Conservation (phyloP, 2,329 filamentous ascomycete species). For the Lachnum nothofagi region DNA sequence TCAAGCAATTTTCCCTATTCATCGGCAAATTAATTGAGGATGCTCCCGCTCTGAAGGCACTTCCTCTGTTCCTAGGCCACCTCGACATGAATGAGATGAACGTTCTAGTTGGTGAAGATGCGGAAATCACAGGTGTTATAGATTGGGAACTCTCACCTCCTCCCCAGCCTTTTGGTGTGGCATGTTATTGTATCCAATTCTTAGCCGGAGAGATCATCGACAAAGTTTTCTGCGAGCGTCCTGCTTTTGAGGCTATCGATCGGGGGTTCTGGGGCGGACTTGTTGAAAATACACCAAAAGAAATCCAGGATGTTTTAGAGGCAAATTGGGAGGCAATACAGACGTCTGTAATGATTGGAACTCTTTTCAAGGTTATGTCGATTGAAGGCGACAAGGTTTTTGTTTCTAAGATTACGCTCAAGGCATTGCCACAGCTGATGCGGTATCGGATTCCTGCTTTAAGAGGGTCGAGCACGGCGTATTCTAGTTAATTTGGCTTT, state of each 20-base stretch:
- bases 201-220: conserved; percentile 4
- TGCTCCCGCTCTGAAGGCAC: conserved; percentile 1
- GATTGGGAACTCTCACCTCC: conserved; percentile 6
- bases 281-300: not conserved
- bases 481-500: not conserved
- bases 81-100: conserved; percentile 6
- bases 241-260: conserved; percentile 3
- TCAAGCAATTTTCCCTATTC: not conserved
- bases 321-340: conserved; percentile 3
- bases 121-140: conserved; percentile 3
- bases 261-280: conserved; percentile 4
- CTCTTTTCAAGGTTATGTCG: not conserved
- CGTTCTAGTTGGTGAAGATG: conserved; percentile 4
- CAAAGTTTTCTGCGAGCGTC: not conserved
- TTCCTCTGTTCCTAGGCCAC: conserved; percentile 6
- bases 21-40: conserved; percentile 1
- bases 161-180: conserved; percentile 1
- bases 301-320: conserved; percentile 1
- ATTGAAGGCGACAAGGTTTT: not conserved
- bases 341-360: conserved; percentile 3
- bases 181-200: conserved; percentile 2
- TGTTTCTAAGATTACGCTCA: not conserved
- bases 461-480: not conserved
- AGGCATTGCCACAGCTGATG: not conserved
- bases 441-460: not conserved